These are phyloP conservation scores for Grosmannia serpens DNA, from an alignment of 2,329 filamentous ascomycete species.

Conservation along the genomic window DNA sequence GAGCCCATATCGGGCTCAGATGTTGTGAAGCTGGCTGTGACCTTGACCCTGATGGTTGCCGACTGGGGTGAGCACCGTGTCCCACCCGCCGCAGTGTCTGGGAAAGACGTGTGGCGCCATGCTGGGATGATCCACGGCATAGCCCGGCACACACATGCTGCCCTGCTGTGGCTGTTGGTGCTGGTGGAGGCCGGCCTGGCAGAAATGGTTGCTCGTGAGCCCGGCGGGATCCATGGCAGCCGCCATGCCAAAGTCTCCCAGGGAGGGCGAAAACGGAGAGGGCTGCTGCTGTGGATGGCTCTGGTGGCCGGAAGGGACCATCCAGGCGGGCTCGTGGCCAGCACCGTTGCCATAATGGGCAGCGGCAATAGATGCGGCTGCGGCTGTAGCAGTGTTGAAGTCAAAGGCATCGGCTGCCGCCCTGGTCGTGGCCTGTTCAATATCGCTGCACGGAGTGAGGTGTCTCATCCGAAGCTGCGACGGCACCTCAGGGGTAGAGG, in stretches of 20 bases:
- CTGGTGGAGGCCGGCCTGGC: neutral
- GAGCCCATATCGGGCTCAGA: neutral
- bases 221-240: neutral
- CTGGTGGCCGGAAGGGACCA: neutral
- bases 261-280: slow-evolving; percentile 1
- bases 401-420: slow-evolving; percentile 15
- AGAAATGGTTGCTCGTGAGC: neutral
- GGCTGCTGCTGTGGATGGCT: neutral
- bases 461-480: slow-evolving; percentile 22
- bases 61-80: slow-evolving; percentile 1
- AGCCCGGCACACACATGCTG: neutral
- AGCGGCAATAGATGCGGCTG: neutral
- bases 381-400: slow-evolving; percentile 12
- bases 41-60: neutral
- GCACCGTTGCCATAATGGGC: neutral
- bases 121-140: neutral
- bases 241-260: neutral
- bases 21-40: neutral
- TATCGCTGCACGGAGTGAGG: slow-evolving; percentile 43
- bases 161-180: neutral
- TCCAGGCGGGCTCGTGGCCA: neutral
- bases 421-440: slow-evolving; percentile 19
- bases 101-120: slow-evolving; percentile 1
- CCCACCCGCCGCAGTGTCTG: slow-evolving; percentile 2
- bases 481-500: slow-evolving; percentile 17